Base-by-base conservation (phyloP, 2,329 filamentous ascomycete genomes). In the Beauveria bassiana region DNA sequence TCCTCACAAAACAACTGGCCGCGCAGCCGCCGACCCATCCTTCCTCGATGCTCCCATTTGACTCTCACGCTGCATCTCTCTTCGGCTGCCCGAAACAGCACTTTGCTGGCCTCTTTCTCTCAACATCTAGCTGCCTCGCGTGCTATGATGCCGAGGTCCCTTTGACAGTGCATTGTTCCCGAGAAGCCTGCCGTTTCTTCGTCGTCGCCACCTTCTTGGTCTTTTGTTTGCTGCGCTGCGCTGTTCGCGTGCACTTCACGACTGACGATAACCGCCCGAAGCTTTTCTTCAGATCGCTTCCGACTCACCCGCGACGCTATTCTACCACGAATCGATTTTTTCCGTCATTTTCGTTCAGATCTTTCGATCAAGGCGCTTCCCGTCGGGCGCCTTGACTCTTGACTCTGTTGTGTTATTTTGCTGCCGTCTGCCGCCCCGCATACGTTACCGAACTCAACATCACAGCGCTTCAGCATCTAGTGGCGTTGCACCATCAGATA, bases 221-320 rank as follows among this genome's bases (percentile, higher is more conserved):
- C 28, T 31, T 55, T 49, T 61, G 26, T 56, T 51, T 52, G 45
- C 42, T 54, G 43, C 34, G 38, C n/a, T 52, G 46, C 26, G 54
- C 46, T 50, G 51, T 60, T 38, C 58, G 58, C 58, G 49, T 60
- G 58, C 58, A 34, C n/a, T 60, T 53, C 42, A 60, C 58, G 49
- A 47, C 49, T 24, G 49, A 60, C 57, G 57, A 46, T 43, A 43
- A 53, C n/a, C 38, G n/a, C 49, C 55, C 6, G 28, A 38, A 38
- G 10, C 26, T 38, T 24, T 20, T 22, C 10, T 16, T 51, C 42
- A 7, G 20, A 24, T 43, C 18, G 45, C 40, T 24, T 34, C 28
- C 16, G 43, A 20, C 20, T 3, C 28, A 34, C 40, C 53, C 16
- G 22, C 56, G 56, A 51, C 34, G 18, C 47, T 20, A 12, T 10